Evolutionary conservation across 2,329 filamentous ascomycete species (phyloP), one percentile per base, ranked within the genome.

Genomic region (Penicillium sp.): DNA sequence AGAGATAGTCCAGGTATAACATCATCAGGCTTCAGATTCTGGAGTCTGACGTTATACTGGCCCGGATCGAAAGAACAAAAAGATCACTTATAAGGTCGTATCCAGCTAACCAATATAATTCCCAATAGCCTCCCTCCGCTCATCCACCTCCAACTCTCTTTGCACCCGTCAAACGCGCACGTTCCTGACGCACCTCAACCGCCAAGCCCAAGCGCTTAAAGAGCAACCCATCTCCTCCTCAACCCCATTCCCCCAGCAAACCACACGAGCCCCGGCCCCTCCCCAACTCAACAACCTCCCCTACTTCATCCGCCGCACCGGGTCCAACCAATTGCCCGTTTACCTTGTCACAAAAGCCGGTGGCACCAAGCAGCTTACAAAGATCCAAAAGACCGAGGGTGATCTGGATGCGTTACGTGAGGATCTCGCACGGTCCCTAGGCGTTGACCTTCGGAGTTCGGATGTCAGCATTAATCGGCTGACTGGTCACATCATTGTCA

Each of bases 351-450:
- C 77, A 62, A 93, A 91, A 78, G 82, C 86, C 13, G 92, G 92
- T 52, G 91, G 91, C 14, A 95, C 90, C 63, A 81, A 87, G 70
- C 85, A 87, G 67, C 77, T 90, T 67, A 96, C 93, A 5, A 75
- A 85, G 55, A 77, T 99, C 55, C 89, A 92, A 73, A 92, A 90
- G 75, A 83, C 93, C 50, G 86, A 91, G 56, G 95, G 95, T 16
- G 84, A 96, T 71, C 69, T 86, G 50, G 74, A 79, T 31, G 83
- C 79, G 3, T 72, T 98, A 62, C 81, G 85, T 60, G 75, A 82
- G 35, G 88, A 92, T 65, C 71, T 98, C 55, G 77, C 80, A 37
- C 69, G 76, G 21, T 82, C 80, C 11, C 73, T 96, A 59, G 76
- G 80, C 1, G 69, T 93, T 43, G 75, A 65, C 39, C 83, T 78